Base-by-base conservation (phyloP, 768 basidiomycete genomes). In the Lyophyllum atratum region DNA sequence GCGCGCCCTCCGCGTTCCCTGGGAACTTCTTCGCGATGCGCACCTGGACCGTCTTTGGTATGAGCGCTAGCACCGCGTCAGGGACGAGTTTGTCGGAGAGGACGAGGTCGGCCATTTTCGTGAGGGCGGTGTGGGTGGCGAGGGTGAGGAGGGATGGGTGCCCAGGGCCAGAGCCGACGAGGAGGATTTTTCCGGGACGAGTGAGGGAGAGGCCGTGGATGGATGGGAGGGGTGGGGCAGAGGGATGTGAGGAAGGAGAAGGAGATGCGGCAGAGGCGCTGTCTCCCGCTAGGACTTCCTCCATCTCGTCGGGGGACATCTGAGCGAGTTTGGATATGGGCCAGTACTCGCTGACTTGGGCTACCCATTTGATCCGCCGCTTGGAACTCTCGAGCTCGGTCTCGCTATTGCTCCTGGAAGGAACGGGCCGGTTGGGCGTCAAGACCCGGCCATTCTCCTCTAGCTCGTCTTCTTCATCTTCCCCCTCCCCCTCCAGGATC, bases 21-120 rank as follows among this genome's bases (percentile, higher is more conserved):
- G 97, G 97, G 74, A 96, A 98, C 67, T 99, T 99, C 62, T 89
- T 89, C 17, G 97, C 97, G 64, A 98, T 97, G 47, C 87, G 87
- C 8, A 98, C 80, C 54, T 87, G 81, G 0, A 88, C 82, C 25
- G 76, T 72, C 6, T 78, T 70, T 0, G 95, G 96, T 51, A 98
- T 92, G 25, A 98, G 78, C 0, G 82, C 86, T 19, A 99, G 85
- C 9, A 99, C 90, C 8, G 88, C 85, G 14, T 88, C 81, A 0
- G 96, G 96, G 2, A 98, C 96, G 26, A 99, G 89, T 66, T 99
- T 99, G 75, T 99, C 97, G 14, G 94, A 92, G 12, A 99, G 84
- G 11, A 98, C 92, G 24, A 97, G 76, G 61, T 96, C 87, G 1
- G 95, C 93, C 26, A 85, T 80, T 54, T 81, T 79, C 1, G 91